Base-by-base conservation (phyloP, 192 early-diverging fungal genomes). In the Coemansia sp. region DNA sequence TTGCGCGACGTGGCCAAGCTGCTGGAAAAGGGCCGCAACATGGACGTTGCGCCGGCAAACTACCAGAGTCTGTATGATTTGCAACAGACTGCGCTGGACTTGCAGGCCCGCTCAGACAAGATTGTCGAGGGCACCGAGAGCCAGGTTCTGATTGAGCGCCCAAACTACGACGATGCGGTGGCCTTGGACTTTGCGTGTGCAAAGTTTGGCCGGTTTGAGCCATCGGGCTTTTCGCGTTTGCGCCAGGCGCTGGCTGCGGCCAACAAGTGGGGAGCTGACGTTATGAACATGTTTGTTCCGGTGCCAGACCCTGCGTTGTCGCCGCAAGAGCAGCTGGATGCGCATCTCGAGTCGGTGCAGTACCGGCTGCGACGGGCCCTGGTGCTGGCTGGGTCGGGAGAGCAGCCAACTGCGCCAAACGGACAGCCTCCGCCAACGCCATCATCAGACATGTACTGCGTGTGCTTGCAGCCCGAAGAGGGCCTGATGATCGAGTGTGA, bases 401-500 rank as follows among this genome's bases (percentile, higher is more conserved):
- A 22, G 51, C 21, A 53, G 25, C 22, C 19, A 0, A 21, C 21
- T 1, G 17, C 67, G 11, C 41, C 27, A 22, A 8, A 19, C 48
- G 5, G 12, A 17, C 22, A 14, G 45, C 60, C 12, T n/a, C 53
- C 19, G 41, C 5, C 1, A 0, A 32, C 52, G 9, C 41, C 58
- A 4, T 9, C 51, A 2, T 22, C 54, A 1, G 45, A 50, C 17
- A n/a, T 72, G 58, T 88, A 85, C 59, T 92, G 90, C 58, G 62
- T 89, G 17, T 92, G 90, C 24, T 70, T 86, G 50, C 67, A 70
- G 19, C 65, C 83, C 2, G 89, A 90, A 43, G 62, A 70, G 37
- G 88, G 85, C 2, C 55, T 85, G 65, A 90, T 90, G 89, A 81
- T 89, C 8, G 83, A 89, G 58, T 91, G 89, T 55, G 86, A 85